phyloP scores from a whole-genome alignment of 805 yeast species.

The Lipomyces mesembrius region DNA sequence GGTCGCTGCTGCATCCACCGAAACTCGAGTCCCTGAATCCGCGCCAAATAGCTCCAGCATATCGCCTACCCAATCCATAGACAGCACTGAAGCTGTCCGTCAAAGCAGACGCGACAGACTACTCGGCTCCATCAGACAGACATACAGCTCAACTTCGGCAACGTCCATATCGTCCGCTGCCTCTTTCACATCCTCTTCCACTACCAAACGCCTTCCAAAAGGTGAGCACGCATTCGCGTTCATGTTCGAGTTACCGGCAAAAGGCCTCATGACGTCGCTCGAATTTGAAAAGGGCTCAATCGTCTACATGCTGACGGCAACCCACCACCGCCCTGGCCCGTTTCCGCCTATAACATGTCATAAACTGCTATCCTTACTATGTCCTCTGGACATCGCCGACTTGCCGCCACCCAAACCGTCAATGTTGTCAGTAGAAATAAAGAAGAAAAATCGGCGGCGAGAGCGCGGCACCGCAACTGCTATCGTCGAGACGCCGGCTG shows the following conservation, averaged over 20 bases:
- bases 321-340: constrained; percentile 40
- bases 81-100: background rate
- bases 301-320: constrained; percentile 62
- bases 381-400: constrained; percentile 73
- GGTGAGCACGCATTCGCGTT: constrained; percentile 92
- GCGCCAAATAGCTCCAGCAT: background rate
- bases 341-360: constrained; percentile 51
- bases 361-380: constrained; percentile 61
- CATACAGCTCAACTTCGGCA: background rate
- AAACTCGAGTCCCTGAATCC: background rate
- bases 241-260: constrained; percentile 76
- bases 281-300: constrained; percentile 88
- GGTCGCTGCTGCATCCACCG: background rate
- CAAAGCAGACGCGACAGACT: constrained; percentile 3
- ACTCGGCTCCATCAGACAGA: background rate
- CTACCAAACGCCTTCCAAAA: constrained; percentile 29
- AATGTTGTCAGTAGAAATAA: constrained; percentile 62
- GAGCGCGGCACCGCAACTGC: constrained; percentile 48
- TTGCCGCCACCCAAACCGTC: constrained; percentile 72
- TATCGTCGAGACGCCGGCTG: constrained; percentile 55
- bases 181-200: background rate
- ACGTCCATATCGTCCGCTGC: background rate
- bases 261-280: constrained; percentile 71
- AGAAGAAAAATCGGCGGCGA: constrained; percentile 45
- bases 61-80: background rate